Conservation (phyloP, 75 land plant genomes). For the Pseudotsuga menziesii region DNA sequence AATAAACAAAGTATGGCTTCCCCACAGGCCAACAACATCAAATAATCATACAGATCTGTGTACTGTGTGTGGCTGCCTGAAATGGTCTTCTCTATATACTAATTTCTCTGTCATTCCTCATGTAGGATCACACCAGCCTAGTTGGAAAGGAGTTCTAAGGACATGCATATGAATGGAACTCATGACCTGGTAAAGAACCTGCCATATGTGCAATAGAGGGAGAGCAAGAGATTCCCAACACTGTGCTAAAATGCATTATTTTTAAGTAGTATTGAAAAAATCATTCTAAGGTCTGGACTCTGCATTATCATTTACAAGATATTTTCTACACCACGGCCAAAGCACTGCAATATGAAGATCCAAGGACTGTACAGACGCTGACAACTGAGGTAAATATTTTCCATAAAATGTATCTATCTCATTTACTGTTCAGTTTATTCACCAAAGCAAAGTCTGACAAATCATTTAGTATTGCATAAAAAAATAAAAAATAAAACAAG, state of each 20-base stretch:
- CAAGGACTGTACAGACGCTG: background rate
- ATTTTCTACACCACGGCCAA: too few relatives aligned
- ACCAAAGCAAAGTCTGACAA: too few relatives aligned
- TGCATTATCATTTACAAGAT: background rate
- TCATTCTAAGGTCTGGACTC: background rate
- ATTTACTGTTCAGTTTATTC: background rate
- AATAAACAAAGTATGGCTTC: too few relatives aligned
- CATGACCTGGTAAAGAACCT: background rate
- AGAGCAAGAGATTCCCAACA: background rate
- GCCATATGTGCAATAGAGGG: background rate
- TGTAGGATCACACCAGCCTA: too few relatives aligned
- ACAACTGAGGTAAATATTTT: background rate
- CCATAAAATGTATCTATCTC: background rate
- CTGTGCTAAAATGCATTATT: background rate
- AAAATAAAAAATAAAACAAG: background rate
- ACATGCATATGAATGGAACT: too few relatives aligned
- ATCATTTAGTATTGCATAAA: too few relatives aligned
- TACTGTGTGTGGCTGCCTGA: too few relatives aligned
- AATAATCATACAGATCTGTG: too few relatives aligned
- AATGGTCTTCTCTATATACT: too few relatives aligned
- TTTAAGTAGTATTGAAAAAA: background rate
- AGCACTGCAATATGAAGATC: background rate
- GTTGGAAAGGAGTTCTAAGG: too few relatives aligned
- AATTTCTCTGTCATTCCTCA: too few relatives aligned
- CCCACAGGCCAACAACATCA: too few relatives aligned